Evolutionary conservation across 2,329 filamentous ascomycete genomes (phyloP).

Genomic region (Hansfordia pulvinata): DNA sequence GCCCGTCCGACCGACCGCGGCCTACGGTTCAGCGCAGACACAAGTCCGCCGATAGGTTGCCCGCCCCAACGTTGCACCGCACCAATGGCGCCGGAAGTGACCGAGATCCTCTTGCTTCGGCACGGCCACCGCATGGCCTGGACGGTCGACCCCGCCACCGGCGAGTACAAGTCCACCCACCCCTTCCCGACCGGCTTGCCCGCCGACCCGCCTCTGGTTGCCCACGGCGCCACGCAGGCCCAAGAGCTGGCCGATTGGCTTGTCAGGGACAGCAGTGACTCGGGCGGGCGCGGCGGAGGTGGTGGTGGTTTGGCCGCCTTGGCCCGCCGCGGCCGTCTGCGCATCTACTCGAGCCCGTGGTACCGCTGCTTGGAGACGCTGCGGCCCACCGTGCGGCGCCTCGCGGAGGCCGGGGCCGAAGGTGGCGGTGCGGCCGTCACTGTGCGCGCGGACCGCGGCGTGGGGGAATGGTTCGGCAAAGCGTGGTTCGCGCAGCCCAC

Average conservation of each 20-base stretch:
- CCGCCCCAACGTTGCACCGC: no score
- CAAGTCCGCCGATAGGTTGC: no score
- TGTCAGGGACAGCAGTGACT: background rate
- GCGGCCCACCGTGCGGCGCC: background rate
- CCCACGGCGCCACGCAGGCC: constrained; percentile 1
- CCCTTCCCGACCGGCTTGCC: constrained; percentile 1
- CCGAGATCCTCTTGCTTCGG: constrained; percentile 1
- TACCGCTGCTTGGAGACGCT: constrained; percentile 1
- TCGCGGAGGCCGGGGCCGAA: background rate
- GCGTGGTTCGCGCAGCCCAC: constrained; percentile 1
- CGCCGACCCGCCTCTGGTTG: constrained; percentile 1
- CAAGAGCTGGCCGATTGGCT: constrained; percentile 1
- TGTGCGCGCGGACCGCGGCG: constrained; percentile 1
- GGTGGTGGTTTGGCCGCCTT: no score
- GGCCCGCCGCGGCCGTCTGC: background rate
- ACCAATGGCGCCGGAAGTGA: no score
- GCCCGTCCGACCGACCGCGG: no score
- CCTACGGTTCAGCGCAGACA: no score
- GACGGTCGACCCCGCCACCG: constrained; percentile 1
- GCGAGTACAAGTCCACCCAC: constrained; percentile 1
- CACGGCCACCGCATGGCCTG: constrained; percentile 2
- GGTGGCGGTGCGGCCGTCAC: background rate
- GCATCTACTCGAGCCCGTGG: constrained; percentile 1
- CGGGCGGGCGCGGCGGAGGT: no score
- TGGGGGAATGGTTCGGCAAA: constrained; percentile 2